Evolutionary conservation across 805 yeast species (phyloP).

Genomic region (Wickerhamomyces rabaulensis): DNA sequence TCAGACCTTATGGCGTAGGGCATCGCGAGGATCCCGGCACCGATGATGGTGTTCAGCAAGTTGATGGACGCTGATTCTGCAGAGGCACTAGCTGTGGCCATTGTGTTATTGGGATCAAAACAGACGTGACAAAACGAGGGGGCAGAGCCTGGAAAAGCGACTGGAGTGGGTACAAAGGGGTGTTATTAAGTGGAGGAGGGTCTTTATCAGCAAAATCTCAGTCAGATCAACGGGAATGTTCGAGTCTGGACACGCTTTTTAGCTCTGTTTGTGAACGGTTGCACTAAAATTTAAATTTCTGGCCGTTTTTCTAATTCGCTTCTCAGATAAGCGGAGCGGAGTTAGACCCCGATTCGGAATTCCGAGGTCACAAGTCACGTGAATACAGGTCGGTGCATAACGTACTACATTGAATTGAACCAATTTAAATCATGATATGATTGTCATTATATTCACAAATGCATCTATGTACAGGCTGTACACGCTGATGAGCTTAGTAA

Average conservation of each 20-base stretch:
- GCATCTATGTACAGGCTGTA: neutral
- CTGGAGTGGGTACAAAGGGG: too few relatives aligned
- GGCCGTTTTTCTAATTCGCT: too few relatives aligned
- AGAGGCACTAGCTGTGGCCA: conserved; percentile 26
- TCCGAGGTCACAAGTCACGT: neutral
- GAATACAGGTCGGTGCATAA: too few relatives aligned
- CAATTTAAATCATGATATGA: neutral
- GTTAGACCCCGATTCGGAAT: neutral
- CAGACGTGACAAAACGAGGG: neutral
- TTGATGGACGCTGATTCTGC: conserved; percentile 47
- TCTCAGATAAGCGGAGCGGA: neutral
- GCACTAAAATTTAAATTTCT: too few relatives aligned
- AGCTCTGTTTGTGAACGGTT: neutral
- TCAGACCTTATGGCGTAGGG: conserved; percentile 66
- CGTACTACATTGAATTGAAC: neutral
- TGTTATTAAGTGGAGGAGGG: too few relatives aligned
- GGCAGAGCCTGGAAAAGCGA: neutral
- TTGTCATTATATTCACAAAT: neutral
- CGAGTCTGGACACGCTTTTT: neutral
- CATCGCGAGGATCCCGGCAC: conserved; percentile 69
- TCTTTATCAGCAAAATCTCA: too few relatives aligned
- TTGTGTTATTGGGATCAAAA: neutral
- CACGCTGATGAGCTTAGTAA: conserved; percentile 30
- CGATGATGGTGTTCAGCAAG: conserved; percentile 51
- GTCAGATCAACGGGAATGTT: neutral